Evolutionary conservation across 2,329 filamentous ascomycete genomes (phyloP).

Genomic region (Spiromastix sp.): DNA sequence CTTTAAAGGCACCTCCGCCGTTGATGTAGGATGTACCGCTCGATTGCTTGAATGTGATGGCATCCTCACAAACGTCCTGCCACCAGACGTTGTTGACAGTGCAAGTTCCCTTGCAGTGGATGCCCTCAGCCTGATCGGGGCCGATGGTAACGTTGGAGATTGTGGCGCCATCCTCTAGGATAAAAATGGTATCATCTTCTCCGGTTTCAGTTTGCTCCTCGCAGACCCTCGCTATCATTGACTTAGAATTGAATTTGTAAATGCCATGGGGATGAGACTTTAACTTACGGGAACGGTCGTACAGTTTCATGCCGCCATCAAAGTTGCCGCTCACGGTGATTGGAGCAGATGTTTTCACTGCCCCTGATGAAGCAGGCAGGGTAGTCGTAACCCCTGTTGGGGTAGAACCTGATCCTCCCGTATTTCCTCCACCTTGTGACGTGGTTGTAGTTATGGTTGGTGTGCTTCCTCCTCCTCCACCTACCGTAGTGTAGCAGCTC

Average conservation of each 20-base stretch:
- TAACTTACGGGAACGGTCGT: not conserved
- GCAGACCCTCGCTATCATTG: conserved; percentile 17
- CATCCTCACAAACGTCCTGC: conserved; percentile 27
- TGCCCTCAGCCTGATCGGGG: conserved; percentile 25
- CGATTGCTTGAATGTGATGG: conserved; percentile 16
- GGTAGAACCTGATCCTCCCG: conserved; percentile 4
- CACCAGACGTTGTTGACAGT: conserved; percentile 20
- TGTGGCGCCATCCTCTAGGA: conserved; percentile 17
- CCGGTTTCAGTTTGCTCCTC: conserved; percentile 32
- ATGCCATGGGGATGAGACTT: not conserved
- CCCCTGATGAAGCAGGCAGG: not conserved
- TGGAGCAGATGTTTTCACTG: not conserved
- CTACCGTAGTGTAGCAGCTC: too few relatives aligned
- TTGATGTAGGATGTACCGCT: conserved; percentile 19
- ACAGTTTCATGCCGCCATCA: conserved; percentile 1
- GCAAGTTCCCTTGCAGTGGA: conserved; percentile 23
- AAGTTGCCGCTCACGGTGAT: not conserved
- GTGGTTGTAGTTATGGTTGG: not conserved
- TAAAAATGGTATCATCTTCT: conserved; percentile 25
- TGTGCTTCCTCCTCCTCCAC: too few relatives aligned
- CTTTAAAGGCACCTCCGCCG: conserved; percentile 22
- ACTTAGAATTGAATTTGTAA: not conserved
- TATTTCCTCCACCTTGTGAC: not conserved
- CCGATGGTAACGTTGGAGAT: conserved; percentile 27
- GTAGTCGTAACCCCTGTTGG: conserved; percentile 3